Evolutionary conservation across 2,329 filamentous ascomycete species (phyloP).

Genomic region (Hysterium pulicare): DNA sequence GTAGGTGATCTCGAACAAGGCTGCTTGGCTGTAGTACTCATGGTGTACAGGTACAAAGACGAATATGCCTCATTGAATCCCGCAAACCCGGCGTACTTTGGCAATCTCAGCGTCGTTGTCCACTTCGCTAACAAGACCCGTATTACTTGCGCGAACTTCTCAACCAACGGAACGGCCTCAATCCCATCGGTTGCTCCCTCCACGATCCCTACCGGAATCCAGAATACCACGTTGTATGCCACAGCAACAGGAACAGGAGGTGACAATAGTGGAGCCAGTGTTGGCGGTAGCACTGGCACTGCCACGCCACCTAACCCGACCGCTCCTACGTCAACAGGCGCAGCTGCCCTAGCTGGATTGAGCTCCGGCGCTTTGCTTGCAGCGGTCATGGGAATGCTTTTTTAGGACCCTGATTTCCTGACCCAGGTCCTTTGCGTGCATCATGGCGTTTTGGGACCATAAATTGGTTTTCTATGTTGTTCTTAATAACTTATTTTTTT

Average conservation of each 20-base stretch:
- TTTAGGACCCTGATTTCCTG: neutral
- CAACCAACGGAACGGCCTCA: slow-evolving; percentile 3
- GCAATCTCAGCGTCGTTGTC: slow-evolving; percentile 54
- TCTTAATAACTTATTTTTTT: too few relatives aligned
- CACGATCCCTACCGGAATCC: neutral
- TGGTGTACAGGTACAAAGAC: slow-evolving; percentile 44
- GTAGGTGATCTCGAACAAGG: slow-evolving; percentile 30
- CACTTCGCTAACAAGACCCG: slow-evolving; percentile 52
- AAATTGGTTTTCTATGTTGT: too few relatives aligned
- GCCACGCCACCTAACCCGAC: neutral
- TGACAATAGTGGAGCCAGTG: too few relatives aligned
- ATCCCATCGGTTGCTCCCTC: neutral
- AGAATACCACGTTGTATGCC: neutral
- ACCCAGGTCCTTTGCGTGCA: neutral
- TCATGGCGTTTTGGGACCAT: neutral
- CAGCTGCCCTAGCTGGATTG: neutral
- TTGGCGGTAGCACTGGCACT: neutral
- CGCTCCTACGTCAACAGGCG: neutral
- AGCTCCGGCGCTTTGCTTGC: neutral
- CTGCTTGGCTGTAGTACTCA: neutral
- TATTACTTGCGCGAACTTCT: slow-evolving; percentile 58
- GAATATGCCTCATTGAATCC: slow-evolving; percentile 47
- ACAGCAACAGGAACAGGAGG: neutral
- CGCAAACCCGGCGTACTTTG: slow-evolving; percentile 47
- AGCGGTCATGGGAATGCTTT: neutral